Conservation (phyloP, 805 yeast genomes). For the Zygosaccharomyces lentus region DNA sequence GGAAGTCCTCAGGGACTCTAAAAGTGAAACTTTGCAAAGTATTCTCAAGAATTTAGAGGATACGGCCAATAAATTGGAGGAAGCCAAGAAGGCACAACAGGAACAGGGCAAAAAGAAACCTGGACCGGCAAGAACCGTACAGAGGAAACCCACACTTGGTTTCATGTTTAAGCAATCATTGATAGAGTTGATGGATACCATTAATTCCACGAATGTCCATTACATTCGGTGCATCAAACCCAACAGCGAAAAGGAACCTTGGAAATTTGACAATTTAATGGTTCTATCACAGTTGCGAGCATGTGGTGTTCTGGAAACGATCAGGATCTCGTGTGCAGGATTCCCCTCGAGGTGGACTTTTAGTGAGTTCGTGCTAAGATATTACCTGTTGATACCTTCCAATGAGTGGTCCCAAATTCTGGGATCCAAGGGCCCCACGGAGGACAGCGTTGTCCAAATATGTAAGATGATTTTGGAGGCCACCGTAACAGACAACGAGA, state of each 20-base stretch:
- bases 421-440: slow-evolving; percentile 42
- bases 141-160: slow-evolving; percentile 88
- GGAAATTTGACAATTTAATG: slow-evolving; percentile 95
- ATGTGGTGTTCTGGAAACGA: slow-evolving; percentile 97
- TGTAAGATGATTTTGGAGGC: slow-evolving; percentile 61
- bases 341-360: slow-evolving; percentile 96
- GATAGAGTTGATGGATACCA: slow-evolving; percentile 88
- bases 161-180: slow-evolving; percentile 89
- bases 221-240: slow-evolving; percentile 98
- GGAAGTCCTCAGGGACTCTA: slow-evolving; percentile 70
- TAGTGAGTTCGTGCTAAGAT: slow-evolving; percentile 86
- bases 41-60: slow-evolving; percentile 63
- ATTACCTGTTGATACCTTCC: slow-evolving; percentile 75
- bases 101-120: slow-evolving; percentile 40
- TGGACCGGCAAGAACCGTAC: slow-evolving; percentile 41
- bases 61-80: slow-evolving; percentile 44
- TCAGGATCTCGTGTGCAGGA: slow-evolving; percentile 94
- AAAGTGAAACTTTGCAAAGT: slow-evolving; percentile 59
- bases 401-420: slow-evolving; percentile 59
- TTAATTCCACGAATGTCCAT: slow-evolving; percentile 91
- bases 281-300: slow-evolving; percentile 95
- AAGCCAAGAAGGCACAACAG: slow-evolving; percentile 33
- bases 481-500: slow-evolving; percentile 58
- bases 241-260: slow-evolving; percentile 85
- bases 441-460: slow-evolving; percentile 52